A percentile compares a stretch with the other conserved stretches of the same genome.
phyloP scores from a whole-genome alignment of 2,329 filamentous ascomycete species.

The Simplicillium sp. region DNA sequence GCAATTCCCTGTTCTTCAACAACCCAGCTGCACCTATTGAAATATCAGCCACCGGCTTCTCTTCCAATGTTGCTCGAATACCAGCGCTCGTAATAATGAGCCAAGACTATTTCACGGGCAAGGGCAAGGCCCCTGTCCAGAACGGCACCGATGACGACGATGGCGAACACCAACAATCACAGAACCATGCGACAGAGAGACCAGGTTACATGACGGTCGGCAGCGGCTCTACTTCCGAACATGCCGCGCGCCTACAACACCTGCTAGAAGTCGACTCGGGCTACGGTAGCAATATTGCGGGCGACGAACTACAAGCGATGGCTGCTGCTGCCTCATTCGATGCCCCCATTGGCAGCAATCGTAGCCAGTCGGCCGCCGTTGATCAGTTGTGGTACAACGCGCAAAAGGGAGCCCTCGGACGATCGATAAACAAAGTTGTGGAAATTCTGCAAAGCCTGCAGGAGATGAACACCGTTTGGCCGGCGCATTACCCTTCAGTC shows the following conservation, averaged over 20 bases:
- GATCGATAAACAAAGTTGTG: slow-evolving; percentile 78
- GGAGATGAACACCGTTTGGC: slow-evolving; percentile 85
- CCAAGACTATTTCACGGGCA: slow-evolving; percentile 47
- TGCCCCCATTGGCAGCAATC: slow-evolving; percentile 30
- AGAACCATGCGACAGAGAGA: slow-evolving; percentile 13
- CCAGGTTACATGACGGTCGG: slow-evolving; percentile 85
- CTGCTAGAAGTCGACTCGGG: slow-evolving; percentile 84
- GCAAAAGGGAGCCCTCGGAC: slow-evolving; percentile 77
- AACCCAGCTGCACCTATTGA: too few species aligned
- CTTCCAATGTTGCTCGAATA: slow-evolving; percentile 24
- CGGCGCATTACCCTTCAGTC: slow-evolving; percentile 86
- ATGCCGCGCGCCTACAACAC: slow-evolving; percentile 70
- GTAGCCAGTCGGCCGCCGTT: slow-evolving; percentile 65
- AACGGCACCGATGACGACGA: slow-evolving; percentile 19
- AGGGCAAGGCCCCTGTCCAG: slow-evolving; percentile 37
- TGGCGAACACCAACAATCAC: slow-evolving; percentile 15
- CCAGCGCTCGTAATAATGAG: slow-evolving; percentile 38
- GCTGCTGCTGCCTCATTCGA: slow-evolving; percentile 36
- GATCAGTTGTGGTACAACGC: slow-evolving; percentile 93
- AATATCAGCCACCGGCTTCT: slow-evolving; percentile 6
- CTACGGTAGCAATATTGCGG: slow-evolving; percentile 72
- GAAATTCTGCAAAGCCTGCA: slow-evolving; percentile 77
- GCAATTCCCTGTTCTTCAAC: too few species aligned
- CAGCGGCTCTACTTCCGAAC: slow-evolving; percentile 68
- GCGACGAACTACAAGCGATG: slow-evolving; percentile 44